Evolutionary conservation across 768 basidiomycete genomes (phyloP).

Genomic region (Lactarius deliciosus): DNA sequence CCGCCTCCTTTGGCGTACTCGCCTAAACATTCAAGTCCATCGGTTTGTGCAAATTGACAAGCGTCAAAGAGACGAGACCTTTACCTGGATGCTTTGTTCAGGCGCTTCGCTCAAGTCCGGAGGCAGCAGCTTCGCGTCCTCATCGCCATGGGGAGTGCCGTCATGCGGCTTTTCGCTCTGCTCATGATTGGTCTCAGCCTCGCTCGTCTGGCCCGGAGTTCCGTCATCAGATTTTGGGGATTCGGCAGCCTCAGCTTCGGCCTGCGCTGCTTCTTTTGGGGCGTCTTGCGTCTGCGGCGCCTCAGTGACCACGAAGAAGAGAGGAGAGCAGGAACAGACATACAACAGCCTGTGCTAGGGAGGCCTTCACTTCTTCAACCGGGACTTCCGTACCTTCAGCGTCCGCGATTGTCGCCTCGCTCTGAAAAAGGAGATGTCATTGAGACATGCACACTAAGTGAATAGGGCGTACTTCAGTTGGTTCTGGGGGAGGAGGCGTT

Average conservation of each 20-base stretch:
- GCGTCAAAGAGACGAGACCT: neutral
- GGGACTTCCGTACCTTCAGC: slow-evolving; percentile 34
- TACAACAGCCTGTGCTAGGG: slow-evolving; percentile 32
- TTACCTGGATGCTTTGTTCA: slow-evolving; percentile 24
- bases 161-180: slow-evolving; percentile 31
- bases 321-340: neutral
- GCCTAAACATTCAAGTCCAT: slow-evolving; percentile 1
- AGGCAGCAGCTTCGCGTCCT: slow-evolving; percentile 22
- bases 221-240: slow-evolving; percentile 23
- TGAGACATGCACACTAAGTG: neutral
- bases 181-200: slow-evolving; percentile 31
- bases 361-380: slow-evolving; percentile 33
- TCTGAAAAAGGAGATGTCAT: neutral
- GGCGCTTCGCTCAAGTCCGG: slow-evolving; percentile 30
- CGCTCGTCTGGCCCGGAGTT: slow-evolving; percentile 31
- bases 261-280: slow-evolving; percentile 33
- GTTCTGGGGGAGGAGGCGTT: slow-evolving; percentile 32
- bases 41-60: neutral
- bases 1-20: slow-evolving; percentile 13
- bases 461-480: slow-evolving; percentile 10
- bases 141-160: slow-evolving; percentile 29
- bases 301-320: neutral
- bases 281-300: slow-evolving; percentile 29
- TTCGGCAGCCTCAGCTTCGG: slow-evolving; percentile 29
- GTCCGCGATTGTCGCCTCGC: slow-evolving; percentile 29